A percentile compares a stretch with the other conserved stretches of the same genome.
Conservation (phyloP, 31 red algal species). For the Asparagopsis taxiformis region DNA sequence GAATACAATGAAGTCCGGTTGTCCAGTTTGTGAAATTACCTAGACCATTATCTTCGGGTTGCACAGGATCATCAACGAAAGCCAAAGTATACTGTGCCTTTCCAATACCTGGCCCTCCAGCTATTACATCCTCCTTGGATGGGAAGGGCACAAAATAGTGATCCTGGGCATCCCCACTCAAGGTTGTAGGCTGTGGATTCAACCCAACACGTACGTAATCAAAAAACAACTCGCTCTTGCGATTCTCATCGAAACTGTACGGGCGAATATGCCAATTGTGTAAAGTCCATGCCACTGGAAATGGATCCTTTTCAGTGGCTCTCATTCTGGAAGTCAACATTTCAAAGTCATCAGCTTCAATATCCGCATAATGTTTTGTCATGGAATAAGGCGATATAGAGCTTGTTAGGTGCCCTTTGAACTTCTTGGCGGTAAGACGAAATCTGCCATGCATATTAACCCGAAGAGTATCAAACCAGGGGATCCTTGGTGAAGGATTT, state of each 20-base stretch:
- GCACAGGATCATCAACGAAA: constrained; percentile 22
- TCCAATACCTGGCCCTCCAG: constrained; percentile 62
- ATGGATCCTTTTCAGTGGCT: constrained; percentile 42
- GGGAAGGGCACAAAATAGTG: constrained; percentile 73
- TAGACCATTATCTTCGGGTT: constrained; percentile 22
- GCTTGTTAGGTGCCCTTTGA: constrained; percentile 58
- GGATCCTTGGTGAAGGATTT: constrained; percentile 67
- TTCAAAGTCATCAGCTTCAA: constrained; percentile 66
- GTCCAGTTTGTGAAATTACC: constrained; percentile 49
- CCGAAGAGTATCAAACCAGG: constrained; percentile 78
- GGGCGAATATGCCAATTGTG: constrained; percentile 63
- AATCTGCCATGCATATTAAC: constrained; percentile 66
- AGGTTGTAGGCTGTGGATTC: constrained; percentile 29
- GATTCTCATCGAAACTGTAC: constrained; percentile 37
- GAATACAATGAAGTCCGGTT: constrained; percentile 46
- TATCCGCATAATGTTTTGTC: constrained; percentile 62
- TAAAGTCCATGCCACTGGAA: constrained; percentile 55
- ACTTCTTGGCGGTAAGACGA: constrained; percentile 50
- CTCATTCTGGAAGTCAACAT: constrained; percentile 50
- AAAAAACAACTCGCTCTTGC: constrained; percentile 44
- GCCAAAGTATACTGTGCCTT: constrained; percentile 16
- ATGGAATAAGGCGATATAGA: constrained; percentile 70
- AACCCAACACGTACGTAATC: constrained; percentile 59
- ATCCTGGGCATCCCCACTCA: constrained; percentile 60
- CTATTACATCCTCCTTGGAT: constrained; percentile 20